Evolutionary conservation across 495 filamentous ascomycete genomes (phyloP).

Genomic region (Penicillium taxi): DNA sequence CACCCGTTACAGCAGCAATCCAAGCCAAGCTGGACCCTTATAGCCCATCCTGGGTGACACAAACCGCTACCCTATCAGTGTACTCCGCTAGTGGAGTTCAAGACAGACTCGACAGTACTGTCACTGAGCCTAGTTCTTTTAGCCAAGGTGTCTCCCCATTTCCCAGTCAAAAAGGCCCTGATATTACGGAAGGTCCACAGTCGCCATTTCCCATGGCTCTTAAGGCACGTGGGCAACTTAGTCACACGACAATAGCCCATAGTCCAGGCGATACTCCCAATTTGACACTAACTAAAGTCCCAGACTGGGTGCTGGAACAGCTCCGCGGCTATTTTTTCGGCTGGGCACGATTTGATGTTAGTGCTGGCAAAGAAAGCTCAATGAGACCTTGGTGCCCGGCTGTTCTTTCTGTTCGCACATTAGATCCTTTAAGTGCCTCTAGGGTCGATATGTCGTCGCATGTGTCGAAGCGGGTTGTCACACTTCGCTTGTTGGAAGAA

Average conservation of each 20-base stretch:
- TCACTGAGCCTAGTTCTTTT: conserved; percentile 13
- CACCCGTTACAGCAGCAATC: conserved; percentile 40
- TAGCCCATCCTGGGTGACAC: conserved; percentile 33
- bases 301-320: conserved; percentile 39
- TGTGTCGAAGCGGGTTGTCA: conserved; percentile 32
- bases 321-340: conserved; percentile 56
- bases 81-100: conserved; percentile 32
- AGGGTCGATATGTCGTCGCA: conserved; percentile 31
- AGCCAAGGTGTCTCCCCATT: conserved; percentile 5
- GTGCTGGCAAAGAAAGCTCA: conserved; percentile 10
- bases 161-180: no score
- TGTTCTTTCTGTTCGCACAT: conserved; percentile 38
- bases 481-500: conserved; percentile 42
- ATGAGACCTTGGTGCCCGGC: conserved; percentile 41
- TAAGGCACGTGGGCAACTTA: conserved; percentile 24
- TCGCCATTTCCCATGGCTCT: conserved; percentile 53
- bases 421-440: conserved; percentile 34
- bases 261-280: conserved; percentile 7
- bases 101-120: conserved; percentile 22
- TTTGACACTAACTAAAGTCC: conserved; percentile 28
- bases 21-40: conserved; percentile 27
- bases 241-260: conserved; percentile 28
- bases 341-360: conserved; percentile 42
- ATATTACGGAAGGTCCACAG: conserved; percentile 44
- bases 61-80: conserved; percentile 35